Base-by-base conservation (phyloP, 495 filamentous ascomycete species). In the Cryomyces antarcticus region DNA sequence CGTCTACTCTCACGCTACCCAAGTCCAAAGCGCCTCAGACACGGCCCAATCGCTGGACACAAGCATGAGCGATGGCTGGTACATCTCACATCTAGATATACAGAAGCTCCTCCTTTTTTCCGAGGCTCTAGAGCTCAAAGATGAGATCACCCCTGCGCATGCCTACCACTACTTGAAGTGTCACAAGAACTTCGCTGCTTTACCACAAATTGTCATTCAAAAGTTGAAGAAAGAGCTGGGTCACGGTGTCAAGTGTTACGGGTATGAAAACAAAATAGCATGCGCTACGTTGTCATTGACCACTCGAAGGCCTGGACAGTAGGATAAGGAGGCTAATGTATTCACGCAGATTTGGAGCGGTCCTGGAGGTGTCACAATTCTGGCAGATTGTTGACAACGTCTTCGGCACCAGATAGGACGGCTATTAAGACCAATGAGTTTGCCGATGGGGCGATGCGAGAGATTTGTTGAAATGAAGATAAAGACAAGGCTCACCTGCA, bases 311-410 rank as follows among this genome's bases (percentile, higher is more conserved):
- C 28, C 41, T 10, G 10, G 39, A 37, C 11, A 53, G 42, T 24
- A 40, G 33, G 7, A 7, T 35, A 35, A 35, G 7, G 33, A 35
- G 33, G 33, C 33, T 35, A 12, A 35, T 35, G 7, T 7, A 7
- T 35, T 35, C 6, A 36, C 7, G 33, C 33, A 35, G 33, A 12
- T 35, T 35, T 35, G 33, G 33, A 7, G 33, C 33, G 7, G 33
- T 35, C 12, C 33, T 35, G 33, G 12, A 35, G 7, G 33, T 7
- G 33, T 12, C 7, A 12, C 7, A 35, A 7, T 35, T 35, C 33
- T 35, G 33, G 33, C 6, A 11, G 34, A 6, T 33, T 13, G 33
- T 53, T 53, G 45, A 42, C 50, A 28, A 44, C 41, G 31, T 53
- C 51, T 29, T 51, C 45, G 4, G 24, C 6, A 4, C 6, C 0